Evolutionary conservation across 257 asterid species (phyloP).

Genomic region (Fraxinus pennsylvanica): DNA sequence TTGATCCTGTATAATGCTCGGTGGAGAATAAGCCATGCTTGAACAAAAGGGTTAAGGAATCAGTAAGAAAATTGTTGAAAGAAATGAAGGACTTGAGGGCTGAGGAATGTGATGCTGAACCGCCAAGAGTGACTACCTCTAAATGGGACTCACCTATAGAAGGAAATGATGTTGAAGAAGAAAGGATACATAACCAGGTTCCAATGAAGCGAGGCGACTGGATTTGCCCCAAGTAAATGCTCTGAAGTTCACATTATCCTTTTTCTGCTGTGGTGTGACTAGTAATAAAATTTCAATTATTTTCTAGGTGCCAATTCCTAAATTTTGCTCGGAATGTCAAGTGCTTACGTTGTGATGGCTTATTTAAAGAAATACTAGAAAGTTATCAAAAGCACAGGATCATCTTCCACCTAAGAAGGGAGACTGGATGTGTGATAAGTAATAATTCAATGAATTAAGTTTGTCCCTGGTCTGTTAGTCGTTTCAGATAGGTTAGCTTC

Average conservation of each 20-base stretch:
- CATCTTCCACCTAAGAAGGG: constrained; percentile 88
- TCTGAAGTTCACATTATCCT: not conserved
- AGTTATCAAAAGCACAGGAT: constrained; percentile 60
- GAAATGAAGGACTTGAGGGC: constrained; percentile 59
- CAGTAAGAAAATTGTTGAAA: constrained; percentile 68
- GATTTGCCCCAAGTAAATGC: constrained; percentile 77
- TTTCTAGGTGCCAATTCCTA: constrained; percentile 71
- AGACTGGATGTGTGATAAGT: constrained; percentile 88
- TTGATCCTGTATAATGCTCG: constrained; percentile 58
- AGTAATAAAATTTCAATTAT: not conserved
- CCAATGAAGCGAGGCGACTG: constrained; percentile 75
- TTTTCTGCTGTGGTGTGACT: not conserved
- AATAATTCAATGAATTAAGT: constrained; percentile 24
- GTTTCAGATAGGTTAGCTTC: not conserved
- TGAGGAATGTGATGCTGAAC: constrained; percentile 39
- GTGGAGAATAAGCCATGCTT: constrained; percentile 73
- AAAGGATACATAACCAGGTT: constrained; percentile 35
- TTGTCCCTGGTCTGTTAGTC: not conserved
- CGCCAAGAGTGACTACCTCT: constrained; percentile 24
- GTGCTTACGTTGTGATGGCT: constrained; percentile 67
- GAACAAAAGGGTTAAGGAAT: constrained; percentile 59
- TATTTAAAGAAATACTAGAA: constrained; percentile 53
- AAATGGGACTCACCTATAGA: constrained; percentile 32
- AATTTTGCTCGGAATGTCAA: constrained; percentile 75
- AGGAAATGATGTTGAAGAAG: constrained; percentile 34